These are phyloP conservation scores for Fennellomyces sp. DNA, from an alignment of 371 early-diverging fungal species.

Conservation along the genomic window DNA sequence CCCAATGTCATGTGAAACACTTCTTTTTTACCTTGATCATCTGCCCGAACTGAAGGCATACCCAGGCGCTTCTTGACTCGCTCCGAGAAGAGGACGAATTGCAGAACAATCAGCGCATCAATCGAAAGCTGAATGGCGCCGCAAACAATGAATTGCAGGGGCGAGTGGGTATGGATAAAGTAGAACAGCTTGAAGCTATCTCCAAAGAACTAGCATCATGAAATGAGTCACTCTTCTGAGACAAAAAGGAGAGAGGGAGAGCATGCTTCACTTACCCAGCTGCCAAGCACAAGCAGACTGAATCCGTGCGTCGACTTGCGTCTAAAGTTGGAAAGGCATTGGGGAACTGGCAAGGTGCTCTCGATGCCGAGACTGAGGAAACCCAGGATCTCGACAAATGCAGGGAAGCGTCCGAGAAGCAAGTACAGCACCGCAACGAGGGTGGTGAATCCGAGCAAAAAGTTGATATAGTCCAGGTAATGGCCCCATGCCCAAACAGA, in stretches of 20 bases:
- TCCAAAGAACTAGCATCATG: slow-evolving; percentile 52
- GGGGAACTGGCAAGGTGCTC: slow-evolving; percentile 66
- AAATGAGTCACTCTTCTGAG: neutral
- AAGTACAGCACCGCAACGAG: slow-evolving; percentile 35
- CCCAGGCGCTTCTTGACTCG: slow-evolving; percentile 30
- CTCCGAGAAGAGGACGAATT: slow-evolving; percentile 53
- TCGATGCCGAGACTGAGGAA: slow-evolving; percentile 57
- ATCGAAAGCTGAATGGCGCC: slow-evolving; percentile 64
- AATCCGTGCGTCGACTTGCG: slow-evolving; percentile 61
- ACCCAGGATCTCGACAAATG: slow-evolving; percentile 44
- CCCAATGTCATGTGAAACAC: neutral
- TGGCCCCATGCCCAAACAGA: slow-evolving; percentile 42
- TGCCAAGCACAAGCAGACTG: slow-evolving; percentile 45
- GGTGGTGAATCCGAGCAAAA: slow-evolving; percentile 43
- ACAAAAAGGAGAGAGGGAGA: neutral
- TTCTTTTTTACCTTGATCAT: neutral
- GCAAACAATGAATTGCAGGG: slow-evolving; percentile 67
- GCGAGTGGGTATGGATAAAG: slow-evolving; percentile 54
- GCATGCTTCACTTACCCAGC: slow-evolving; percentile 33
- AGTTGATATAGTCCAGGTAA: slow-evolving; percentile 50
- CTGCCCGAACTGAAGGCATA: neutral
- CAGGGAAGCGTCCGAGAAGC: slow-evolving; percentile 30
- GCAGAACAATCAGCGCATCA: slow-evolving; percentile 58
- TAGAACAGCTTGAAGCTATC: slow-evolving; percentile 70
- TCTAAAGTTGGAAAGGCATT: slow-evolving; percentile 55